phyloP scores from a whole-genome alignment of 2,329 filamentous ascomycete species.

The Neoarthrinium moseri region DNA sequence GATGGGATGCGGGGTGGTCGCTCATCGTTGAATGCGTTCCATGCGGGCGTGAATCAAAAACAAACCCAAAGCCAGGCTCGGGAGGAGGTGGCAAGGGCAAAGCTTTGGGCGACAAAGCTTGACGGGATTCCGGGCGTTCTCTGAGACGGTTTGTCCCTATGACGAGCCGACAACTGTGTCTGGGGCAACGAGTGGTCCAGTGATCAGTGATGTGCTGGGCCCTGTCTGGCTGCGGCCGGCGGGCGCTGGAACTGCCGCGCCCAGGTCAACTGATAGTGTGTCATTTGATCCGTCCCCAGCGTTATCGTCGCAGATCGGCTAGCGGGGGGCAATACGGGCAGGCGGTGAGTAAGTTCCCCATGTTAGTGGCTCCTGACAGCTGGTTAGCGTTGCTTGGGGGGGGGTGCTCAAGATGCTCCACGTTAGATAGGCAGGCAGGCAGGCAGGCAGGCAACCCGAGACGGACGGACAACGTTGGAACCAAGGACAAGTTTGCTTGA shows the following conservation, averaged over 20 bases:
- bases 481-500: too few relatives aligned
- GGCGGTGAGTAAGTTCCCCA: too few relatives aligned
- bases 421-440: too few relatives aligned
- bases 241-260: background rate
- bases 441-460: too few relatives aligned
- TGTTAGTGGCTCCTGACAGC: too few relatives aligned
- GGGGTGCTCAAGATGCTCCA: too few relatives aligned
- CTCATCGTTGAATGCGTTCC: slow-evolving; percentile 11
- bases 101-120: background rate
- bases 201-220: background rate
- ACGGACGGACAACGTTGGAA: too few relatives aligned
- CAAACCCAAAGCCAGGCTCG: background rate
- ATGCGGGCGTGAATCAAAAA: background rate
- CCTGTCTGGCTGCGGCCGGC: background rate
- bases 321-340: too few relatives aligned
- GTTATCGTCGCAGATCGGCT: too few relatives aligned
- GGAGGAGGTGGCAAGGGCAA: background rate
- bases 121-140: too few relatives aligned
- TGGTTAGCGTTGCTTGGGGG: too few relatives aligned
- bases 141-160: background rate
- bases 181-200: background rate
- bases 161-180: background rate
- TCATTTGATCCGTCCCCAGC: slow-evolving; percentile 2
- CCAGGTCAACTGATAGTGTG: background rate
- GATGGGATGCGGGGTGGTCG: slow-evolving; percentile 13